Base-by-base conservation (phyloP, 2,329 filamentous ascomycete species). In the Rhytidhysteron rufulum region DNA sequence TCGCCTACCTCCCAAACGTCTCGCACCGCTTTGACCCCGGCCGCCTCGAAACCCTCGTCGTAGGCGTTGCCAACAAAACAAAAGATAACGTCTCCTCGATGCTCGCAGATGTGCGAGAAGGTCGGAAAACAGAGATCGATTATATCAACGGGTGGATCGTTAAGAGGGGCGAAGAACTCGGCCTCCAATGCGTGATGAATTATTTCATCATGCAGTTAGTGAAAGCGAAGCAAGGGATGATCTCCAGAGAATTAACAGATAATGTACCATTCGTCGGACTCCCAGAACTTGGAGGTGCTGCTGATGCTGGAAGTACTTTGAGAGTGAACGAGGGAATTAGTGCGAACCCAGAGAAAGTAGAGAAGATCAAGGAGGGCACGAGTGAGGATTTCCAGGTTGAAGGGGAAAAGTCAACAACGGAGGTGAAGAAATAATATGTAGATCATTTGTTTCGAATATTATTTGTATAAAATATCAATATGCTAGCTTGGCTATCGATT, bases 121-220 rank as follows among this genome's bases (percentile, higher is more conserved):
- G 86, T 1, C 42, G 57, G 10, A 67, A 73, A 42, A 88, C 87
- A 0, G 88, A 95, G 54, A 78, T 96, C 30, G 80, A 90, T 33
- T 95, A 84, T 55, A 78, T 91, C 51, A 96, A 94, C 60, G 91
- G 90, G 1, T 98, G 91, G 68, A 85, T 98, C 44, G 74, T 94
- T 22, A 75, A 72, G 37, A 77, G 84, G 30, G 93, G 86, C 0
- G 75, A 79, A 52, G 78, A 86, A 58, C 55, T 90, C 44, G 86
- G 87, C 2, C 71, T 95, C n/a, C 71, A 78, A 37, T 82, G 82
- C 54, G 78, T 80, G 9, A 72, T 83, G 45, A 93, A 95, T 58
- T 82, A 83, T 53, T 77, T 86, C 72, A 70, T 94, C 31, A 70
- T 85, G 62, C 72, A 82, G 39, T 67, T 89, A 67, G 82, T 96